Evolutionary conservation across 139 green algal genomes (phyloP).

Genomic region (Deuterostichococcus epilithicus): DNA sequence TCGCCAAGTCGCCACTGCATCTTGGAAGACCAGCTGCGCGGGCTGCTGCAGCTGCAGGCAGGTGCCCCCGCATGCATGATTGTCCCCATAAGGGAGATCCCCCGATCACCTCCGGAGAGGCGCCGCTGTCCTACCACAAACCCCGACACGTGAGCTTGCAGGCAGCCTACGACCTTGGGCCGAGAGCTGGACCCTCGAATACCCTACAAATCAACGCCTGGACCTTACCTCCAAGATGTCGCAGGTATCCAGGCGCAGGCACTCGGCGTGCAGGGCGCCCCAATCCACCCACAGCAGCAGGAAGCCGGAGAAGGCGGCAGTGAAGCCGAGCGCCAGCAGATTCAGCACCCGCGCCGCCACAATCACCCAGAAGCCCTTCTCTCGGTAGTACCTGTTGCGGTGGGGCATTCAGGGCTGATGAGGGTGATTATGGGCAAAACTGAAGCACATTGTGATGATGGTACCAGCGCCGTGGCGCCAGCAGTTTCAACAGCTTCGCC

Average conservation of each 20-base stretch:
- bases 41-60: too few relatives aligned
- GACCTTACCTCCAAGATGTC: conserved; percentile 65
- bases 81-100: too few relatives aligned
- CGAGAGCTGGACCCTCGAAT: too few relatives aligned
- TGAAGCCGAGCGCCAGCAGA: conserved; percentile 87
- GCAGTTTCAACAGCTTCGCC: neutral
- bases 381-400: conserved; percentile 67
- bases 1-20: too few relatives aligned
- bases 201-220: conserved; percentile 9
- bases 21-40: too few relatives aligned
- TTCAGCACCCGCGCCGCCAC: conserved; percentile 70
- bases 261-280: conserved; percentile 48
- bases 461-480: neutral
- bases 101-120: too few relatives aligned
- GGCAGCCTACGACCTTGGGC: too few relatives aligned
- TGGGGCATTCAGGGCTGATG: neutral
- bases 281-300: conserved; percentile 89
- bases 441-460: neutral
- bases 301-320: conserved; percentile 75
- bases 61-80: too few relatives aligned
- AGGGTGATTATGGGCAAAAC: too few relatives aligned
- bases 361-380: conserved; percentile 71
- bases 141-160: too few relatives aligned
- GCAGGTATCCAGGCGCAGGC: conserved; percentile 50
- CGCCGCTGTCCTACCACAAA: neutral